Conservation (phyloP, 352 stramenopile genomes). For the Achlya hypogyna region DNA sequence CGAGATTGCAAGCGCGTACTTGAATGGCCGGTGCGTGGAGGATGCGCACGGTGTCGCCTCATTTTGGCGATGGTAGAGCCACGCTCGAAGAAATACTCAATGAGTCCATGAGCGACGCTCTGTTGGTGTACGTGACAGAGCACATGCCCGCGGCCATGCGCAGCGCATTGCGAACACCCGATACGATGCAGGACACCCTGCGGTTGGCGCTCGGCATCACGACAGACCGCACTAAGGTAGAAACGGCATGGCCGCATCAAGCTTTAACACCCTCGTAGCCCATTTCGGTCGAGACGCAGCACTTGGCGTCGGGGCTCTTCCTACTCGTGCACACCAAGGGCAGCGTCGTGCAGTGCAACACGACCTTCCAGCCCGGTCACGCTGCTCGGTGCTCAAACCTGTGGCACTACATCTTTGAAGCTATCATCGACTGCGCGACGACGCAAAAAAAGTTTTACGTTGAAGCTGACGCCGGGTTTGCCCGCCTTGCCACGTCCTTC, state of each 20-base stretch:
- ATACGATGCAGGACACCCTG: not conserved
- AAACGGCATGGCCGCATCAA: not conserved
- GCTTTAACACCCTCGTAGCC: not conserved
- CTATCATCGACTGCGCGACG: not conserved
- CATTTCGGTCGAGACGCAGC: not conserved
- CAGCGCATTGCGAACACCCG: not conserved
- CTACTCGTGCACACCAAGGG: constrained; percentile 13
- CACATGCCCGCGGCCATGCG: constrained; percentile 10
- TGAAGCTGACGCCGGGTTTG: not conserved
- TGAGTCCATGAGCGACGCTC: constrained; percentile 13
- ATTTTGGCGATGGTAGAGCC: not conserved
- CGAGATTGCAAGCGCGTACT: constrained; percentile 2
- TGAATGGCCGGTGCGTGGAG: not conserved
- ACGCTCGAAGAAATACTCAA: constrained; percentile 7
- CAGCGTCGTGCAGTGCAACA: constrained; percentile 8
- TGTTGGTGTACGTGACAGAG: constrained; percentile 1
- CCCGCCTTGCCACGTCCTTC: not conserved
- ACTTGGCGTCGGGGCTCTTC: not conserved
- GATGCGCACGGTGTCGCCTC: not conserved
- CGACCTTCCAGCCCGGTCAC: constrained; percentile 5
- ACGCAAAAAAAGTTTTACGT: not conserved
- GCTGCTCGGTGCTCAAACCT: not conserved
- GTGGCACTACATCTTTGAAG: not conserved
- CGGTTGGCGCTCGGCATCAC: not conserved
- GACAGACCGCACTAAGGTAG: not conserved